These are phyloP conservation scores for Cetraspora pellucida DNA, from an alignment of 192 early-diverging fungal genomes.

Conservation along the genomic window DNA sequence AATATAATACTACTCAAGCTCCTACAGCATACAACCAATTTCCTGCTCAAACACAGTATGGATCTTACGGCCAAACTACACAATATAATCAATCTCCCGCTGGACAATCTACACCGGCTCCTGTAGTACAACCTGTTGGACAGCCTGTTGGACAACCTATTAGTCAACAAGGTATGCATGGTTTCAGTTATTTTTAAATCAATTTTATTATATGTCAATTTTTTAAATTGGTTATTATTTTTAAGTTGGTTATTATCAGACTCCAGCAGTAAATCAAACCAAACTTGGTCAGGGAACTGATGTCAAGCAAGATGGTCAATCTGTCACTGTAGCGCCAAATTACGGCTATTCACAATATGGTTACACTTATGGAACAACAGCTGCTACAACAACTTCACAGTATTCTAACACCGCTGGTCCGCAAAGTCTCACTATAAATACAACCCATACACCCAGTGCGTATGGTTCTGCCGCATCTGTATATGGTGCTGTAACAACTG, in stretches of 20 bases:
- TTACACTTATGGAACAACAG: constrained; percentile 20
- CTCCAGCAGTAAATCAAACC: constrained; percentile 2
- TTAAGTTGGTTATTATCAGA: constrained; percentile 28
- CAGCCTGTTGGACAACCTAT: constrained; percentile 10
- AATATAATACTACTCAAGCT: constrained; percentile 9
- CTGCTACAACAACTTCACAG: background rate
- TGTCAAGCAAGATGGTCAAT: background rate
- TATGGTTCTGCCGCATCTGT: background rate
- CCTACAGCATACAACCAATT: constrained; percentile 23
- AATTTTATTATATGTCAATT: background rate
- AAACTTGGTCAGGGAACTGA: constrained; percentile 23
- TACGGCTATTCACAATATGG: constrained; percentile 30
- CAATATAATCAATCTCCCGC: constrained; percentile 16
- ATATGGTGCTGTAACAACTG: background rate
- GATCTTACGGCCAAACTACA: constrained; percentile 14
- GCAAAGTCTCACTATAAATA: background rate
- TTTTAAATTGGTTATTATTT: background rate
- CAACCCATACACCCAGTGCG: background rate
- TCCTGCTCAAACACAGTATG: constrained; percentile 20
- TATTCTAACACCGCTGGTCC: background rate
- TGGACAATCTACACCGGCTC: background rate
- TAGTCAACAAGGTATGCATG: background rate
- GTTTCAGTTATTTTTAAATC: background rate
- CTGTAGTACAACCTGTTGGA: background rate
- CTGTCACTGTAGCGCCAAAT: background rate